phyloP scores from a whole-genome alignment of 345 rosid genomes.

The Eucalyptus curtisii region DNA sequence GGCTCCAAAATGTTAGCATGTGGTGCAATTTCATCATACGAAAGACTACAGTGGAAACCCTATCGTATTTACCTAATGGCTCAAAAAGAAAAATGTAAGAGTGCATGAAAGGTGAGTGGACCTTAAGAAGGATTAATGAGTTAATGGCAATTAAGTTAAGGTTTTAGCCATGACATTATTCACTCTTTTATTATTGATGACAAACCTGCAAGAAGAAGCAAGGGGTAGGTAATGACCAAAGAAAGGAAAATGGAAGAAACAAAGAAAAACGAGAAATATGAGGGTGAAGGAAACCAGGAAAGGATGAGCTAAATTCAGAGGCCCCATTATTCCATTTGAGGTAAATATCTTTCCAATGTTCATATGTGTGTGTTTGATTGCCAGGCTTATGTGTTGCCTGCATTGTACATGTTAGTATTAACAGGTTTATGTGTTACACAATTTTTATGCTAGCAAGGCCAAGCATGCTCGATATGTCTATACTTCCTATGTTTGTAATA shows the following conservation, averaged over 20 bases:
- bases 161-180: neutral
- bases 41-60: neutral
- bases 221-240: neutral
- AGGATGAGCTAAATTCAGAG: neutral
- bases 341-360: neutral
- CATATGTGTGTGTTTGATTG: neutral
- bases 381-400: neutral
- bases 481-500: neutral
- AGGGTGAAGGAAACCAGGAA: neutral
- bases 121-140: neutral
- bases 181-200: neutral
- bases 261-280: neutral
- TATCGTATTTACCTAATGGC: neutral
- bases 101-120: neutral
- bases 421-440: neutral
- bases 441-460: neutral
- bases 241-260: neutral
- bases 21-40: neutral
- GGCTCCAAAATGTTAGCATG: neutral
- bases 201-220: neutral
- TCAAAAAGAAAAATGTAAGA: neutral
- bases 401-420: neutral
- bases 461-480: neutral
- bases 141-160: neutral
- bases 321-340: neutral